Base-by-base conservation (phyloP, 208 protist genomes). In the Crithidia brevicula region DNA sequence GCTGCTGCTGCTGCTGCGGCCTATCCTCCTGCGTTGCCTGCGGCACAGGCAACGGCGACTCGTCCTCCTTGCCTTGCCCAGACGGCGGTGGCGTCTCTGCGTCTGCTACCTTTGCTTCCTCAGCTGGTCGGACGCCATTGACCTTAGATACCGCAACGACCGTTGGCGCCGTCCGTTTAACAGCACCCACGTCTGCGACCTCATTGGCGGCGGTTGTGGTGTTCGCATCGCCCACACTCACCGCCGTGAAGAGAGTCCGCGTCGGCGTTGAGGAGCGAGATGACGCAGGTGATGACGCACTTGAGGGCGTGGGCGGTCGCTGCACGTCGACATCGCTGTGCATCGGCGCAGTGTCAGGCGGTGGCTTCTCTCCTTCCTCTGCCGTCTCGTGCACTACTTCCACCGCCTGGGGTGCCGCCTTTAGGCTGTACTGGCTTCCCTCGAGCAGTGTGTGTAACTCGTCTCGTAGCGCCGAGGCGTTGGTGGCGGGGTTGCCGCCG, bases 261-360 rank as follows among this genome's bases (percentile, higher is more conserved):
- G 67, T 50, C n/a, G 34, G 57, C 15, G 46, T 66, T 27, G 67
- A 66, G 20, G 57, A 72, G 23, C 31, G 22, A 3, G 60, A 58
- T 25, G 67, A 72, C 28, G 56, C 42, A 6, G 18, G 67, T 13
- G 67, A 64, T n/a, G 67, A 66, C 20, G 58, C 42, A 10, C 36
- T 25, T 4, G 50, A 73, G 1, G 30, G 50, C 33, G 58, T 73
- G 11, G 16, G 58, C 36, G 25, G 49, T 16, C 31, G 34, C 46
- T n/a, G n/a, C n/a, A n/a, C n/a, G n/a, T n/a, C n/a, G n/a, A n/a
- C n/a, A n/a, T n/a, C n/a, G n/a, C n/a, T n/a, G n/a, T n/a, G n/a
- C n/a, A n/a, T n/a, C n/a, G n/a, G n/a, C n/a, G n/a, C n/a, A n/a
- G n/a, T n/a, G n/a, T n/a, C n/a, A n/a, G n/a, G n/a, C n/a, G n/a